These are phyloP conservation scores for Macrophomina phaseolina DNA, from an alignment of 2,329 filamentous ascomycete genomes.

Conservation along the genomic window DNA sequence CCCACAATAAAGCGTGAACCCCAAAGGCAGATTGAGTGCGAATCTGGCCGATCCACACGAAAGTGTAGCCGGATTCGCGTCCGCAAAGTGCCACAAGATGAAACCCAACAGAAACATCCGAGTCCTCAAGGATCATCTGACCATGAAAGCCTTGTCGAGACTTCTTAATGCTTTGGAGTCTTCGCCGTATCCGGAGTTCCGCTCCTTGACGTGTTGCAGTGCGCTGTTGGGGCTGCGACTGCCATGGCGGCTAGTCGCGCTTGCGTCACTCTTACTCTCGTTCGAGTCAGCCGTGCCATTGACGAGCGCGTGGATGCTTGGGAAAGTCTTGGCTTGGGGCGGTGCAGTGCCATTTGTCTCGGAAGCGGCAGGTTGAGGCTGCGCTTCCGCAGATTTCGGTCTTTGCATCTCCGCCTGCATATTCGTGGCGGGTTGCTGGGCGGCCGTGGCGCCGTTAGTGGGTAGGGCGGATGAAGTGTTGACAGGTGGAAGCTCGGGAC, in stretches of 20 bases:
- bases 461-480: conserved; percentile 30
- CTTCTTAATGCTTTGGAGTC: conserved; percentile 26
- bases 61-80: neutral
- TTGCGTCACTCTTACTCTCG: conserved; percentile 36
- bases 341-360: conserved; percentile 37
- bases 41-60: neutral
- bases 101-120: conserved; percentile 16
- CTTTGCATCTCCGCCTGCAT: conserved; percentile 37
- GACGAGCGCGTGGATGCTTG: conserved; percentile 58
- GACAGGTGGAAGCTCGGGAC: conserved; percentile 44
- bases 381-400: conserved; percentile 52
- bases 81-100: conserved; percentile 1
- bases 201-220: conserved; percentile 21
- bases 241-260: conserved; percentile 46
- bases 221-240: conserved; percentile 47
- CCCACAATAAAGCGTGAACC: neutral
- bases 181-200: conserved; percentile 23
- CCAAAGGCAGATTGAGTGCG: neutral
- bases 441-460: conserved; percentile 30
- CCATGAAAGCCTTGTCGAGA: conserved; percentile 27
- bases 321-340: conserved; percentile 52
- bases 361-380: conserved; percentile 46
- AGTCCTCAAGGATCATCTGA: conserved; percentile 24
- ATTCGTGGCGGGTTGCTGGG: conserved; percentile 36
- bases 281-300: conserved; percentile 40